A percentile compares a stretch with the other conserved stretches of the same genome.
Conservation (phyloP, 176 grass and related monocot genomes). For the Ananas comosus region DNA sequence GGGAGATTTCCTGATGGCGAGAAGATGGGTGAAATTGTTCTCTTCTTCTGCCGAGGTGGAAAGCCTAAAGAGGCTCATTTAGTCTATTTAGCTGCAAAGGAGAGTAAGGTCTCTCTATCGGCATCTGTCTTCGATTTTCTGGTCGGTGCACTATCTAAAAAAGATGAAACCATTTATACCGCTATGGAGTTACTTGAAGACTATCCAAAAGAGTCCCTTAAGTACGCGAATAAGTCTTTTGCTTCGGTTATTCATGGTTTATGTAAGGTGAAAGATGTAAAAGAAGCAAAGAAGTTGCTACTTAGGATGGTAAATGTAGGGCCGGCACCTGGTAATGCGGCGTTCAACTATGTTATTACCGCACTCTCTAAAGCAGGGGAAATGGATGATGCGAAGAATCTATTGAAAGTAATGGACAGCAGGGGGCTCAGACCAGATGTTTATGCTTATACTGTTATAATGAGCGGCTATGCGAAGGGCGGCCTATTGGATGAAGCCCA, state of each 20-base stretch:
- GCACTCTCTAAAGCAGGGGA: slow-evolving; percentile 61
- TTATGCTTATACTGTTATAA: slow-evolving; percentile 82
- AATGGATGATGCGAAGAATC: slow-evolving; percentile 58
- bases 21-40: slow-evolving; percentile 46
- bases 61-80: slow-evolving; percentile 53
- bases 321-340: slow-evolving; percentile 57
- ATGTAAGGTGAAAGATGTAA: slow-evolving; percentile 45
- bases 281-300: slow-evolving; percentile 58
- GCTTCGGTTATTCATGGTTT: slow-evolving; percentile 61
- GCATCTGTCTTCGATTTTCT: slow-evolving; percentile 41
- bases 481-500: slow-evolving; percentile 78
- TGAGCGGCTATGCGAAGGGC: slow-evolving; percentile 71
- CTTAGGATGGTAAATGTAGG: slow-evolving; percentile 63
- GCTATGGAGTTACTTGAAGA: slow-evolving; percentile 59
- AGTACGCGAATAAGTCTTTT: slow-evolving; percentile 59
- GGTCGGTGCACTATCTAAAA: slow-evolving; percentile 45
- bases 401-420: slow-evolving; percentile 58
- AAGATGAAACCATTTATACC: slow-evolving; percentile 45
- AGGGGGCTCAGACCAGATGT: slow-evolving; percentile 63
- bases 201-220: slow-evolving; percentile 49
- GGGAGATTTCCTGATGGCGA: slow-evolving; percentile 57
- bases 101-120: slow-evolving; percentile 44
- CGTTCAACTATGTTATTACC: slow-evolving; percentile 82
- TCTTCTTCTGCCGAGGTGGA: slow-evolving; percentile 54
- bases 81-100: slow-evolving; percentile 51